Percentiles rank a stretch among this genome's conserved stretches.
phyloP scores from a whole-genome alignment of 768 basidiomycete genomes.

The Brasilioporus rufonigricans region DNA sequence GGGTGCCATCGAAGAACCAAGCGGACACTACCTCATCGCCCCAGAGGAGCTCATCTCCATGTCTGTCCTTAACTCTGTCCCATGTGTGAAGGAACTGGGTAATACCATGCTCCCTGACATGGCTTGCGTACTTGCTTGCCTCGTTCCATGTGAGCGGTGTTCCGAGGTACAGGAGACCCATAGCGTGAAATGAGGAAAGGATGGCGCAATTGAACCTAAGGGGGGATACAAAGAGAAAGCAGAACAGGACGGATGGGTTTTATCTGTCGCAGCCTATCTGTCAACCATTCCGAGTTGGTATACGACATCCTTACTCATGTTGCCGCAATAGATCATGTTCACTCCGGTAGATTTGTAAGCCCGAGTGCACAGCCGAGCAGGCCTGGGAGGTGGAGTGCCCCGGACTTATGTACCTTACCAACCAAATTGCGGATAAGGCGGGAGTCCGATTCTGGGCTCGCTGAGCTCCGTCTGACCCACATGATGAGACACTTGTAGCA shows the following conservation, averaged over 20 bases:
- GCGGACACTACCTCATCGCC: constrained; percentile 82
- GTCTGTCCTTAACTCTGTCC: constrained; percentile 87
- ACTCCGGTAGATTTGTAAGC: constrained; percentile 21
- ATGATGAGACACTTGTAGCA: not conserved
- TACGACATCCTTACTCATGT: constrained; percentile 17
- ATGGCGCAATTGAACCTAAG: constrained; percentile 13
- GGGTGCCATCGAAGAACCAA: not conserved
- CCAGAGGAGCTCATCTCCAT: constrained; percentile 93
- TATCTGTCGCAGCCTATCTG: constrained; percentile 1
- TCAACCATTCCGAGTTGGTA: not conserved
- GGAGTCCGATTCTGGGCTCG: not conserved
- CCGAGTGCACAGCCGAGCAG: not conserved
- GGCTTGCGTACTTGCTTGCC: constrained; percentile 81
- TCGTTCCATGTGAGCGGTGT: constrained; percentile 93
- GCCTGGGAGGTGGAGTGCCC: not conserved
- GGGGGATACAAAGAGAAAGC: not conserved
- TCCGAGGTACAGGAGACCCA: constrained; percentile 93
- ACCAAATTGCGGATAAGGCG: not conserved
- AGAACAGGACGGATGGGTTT: not conserved
- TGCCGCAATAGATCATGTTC: not conserved
- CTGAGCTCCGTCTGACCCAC: not conserved
- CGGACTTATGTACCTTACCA: not conserved
- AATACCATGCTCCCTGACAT: constrained; percentile 90
- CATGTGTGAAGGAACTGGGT: constrained; percentile 93
- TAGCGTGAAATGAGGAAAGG: constrained; percentile 31